A percentile compares a stretch with the other conserved stretches of the same genome.
phyloP scores from a whole-genome alignment of 2,329 filamentous ascomycete genomes.

The Mollisiaceae sp. region DNA sequence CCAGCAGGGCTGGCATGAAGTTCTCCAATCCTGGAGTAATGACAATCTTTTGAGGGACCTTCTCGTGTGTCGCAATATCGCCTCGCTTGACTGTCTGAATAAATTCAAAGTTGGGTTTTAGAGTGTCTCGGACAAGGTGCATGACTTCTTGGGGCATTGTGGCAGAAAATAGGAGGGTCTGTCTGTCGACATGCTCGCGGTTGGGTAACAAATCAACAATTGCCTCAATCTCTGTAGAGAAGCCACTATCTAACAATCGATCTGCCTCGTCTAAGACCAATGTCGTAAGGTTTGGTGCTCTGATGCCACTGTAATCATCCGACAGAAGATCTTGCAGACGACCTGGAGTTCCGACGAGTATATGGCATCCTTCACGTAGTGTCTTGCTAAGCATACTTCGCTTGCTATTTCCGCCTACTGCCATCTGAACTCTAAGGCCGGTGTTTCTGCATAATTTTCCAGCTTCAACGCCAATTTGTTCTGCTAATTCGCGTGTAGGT shows the following conservation, averaged over 20 bases:
- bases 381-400: constrained; percentile 40
- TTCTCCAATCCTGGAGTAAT: constrained; percentile 74
- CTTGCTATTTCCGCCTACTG: constrained; percentile 91
- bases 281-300: constrained; percentile 72
- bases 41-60: constrained; percentile 80
- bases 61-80: constrained; percentile 84
- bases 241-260: constrained; percentile 95
- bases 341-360: constrained; percentile 90
- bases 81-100: constrained; percentile 83
- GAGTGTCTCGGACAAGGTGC: constrained; percentile 70
- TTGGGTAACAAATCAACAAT: constrained; percentile 70
- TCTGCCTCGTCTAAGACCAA: constrained; percentile 97
- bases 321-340: constrained; percentile 78
- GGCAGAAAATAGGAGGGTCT: constrained; percentile 94
- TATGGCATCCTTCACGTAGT: constrained; percentile 76
- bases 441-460: constrained; percentile 44
- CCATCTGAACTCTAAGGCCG: constrained; percentile 64
- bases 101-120: constrained; percentile 86
- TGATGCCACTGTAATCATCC: constrained; percentile 53
- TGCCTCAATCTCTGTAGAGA: constrained; percentile 66
- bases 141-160: constrained; percentile 88
- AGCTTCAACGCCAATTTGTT: constrained; percentile 83
- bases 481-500: constrained; percentile 80
- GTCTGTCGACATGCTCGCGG: constrained; percentile 67
- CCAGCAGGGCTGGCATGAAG: constrained; percentile 72